Percentiles rank a stretch among this genome's conserved stretches.
phyloP scores from a whole-genome alignment of 139 green algal species.

The Auxenochlorella pyrenoidosa region DNA sequence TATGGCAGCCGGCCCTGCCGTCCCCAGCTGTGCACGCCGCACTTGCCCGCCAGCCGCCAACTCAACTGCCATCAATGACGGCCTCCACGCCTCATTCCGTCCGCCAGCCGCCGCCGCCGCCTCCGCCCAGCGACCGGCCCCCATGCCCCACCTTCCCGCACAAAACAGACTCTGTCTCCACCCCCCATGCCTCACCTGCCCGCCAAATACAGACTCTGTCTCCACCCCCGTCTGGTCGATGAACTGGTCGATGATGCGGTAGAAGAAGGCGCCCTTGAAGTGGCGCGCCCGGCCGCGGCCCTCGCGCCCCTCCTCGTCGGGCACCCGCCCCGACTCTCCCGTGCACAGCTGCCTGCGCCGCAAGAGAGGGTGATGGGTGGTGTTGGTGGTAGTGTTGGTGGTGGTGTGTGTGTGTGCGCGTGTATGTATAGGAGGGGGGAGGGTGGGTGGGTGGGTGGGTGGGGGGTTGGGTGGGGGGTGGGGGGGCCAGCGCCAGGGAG shows the following conservation, averaged over 20 bases:
- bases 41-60: too few relatives aligned
- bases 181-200: constrained; percentile 34
- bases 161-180: neutral
- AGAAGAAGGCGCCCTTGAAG: constrained; percentile 56
- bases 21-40: too few relatives aligned
- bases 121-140: too few relatives aligned
- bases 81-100: too few relatives aligned
- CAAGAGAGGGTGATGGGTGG: neutral
- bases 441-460: neutral
- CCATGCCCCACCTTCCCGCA: too few relatives aligned
- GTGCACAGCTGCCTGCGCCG: constrained; percentile 57
- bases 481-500: too few relatives aligned
- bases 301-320: constrained; percentile 50
- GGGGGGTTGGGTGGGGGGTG: neutral
- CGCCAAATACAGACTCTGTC: constrained; percentile 59
- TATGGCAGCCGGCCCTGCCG: too few relatives aligned
- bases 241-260: constrained; percentile 66
- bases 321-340: constrained; percentile 68
- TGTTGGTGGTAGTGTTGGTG: too few relatives aligned
- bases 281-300: constrained; percentile 59
- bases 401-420: too few relatives aligned
- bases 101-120: neutral
- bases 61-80: too few relatives aligned
- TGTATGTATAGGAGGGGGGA: too few relatives aligned
- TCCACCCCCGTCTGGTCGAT: constrained; percentile 61